phyloP scores from a whole-genome alignment of 495 filamentous ascomycete species.

The Cairneyella variabilis region DNA sequence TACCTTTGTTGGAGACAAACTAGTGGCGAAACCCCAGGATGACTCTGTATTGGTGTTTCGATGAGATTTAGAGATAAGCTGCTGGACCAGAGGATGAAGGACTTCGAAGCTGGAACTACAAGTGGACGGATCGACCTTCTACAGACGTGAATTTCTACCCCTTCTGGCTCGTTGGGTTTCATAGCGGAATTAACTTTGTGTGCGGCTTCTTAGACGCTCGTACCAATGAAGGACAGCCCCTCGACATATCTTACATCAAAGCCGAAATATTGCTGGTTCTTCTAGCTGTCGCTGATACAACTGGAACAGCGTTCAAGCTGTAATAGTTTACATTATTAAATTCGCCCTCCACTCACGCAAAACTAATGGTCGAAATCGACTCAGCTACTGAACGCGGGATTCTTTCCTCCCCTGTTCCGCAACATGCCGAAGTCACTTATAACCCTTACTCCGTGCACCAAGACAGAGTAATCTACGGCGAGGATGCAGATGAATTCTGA shows the following conservation, averaged over 20 bases:
- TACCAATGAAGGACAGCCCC: slow-evolving; percentile 38
- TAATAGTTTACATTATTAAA: slow-evolving; percentile 49
- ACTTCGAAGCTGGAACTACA: slow-evolving; percentile 27
- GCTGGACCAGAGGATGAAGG: slow-evolving; percentile 30
- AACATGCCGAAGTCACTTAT: slow-evolving; percentile 39
- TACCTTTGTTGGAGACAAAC: slow-evolving; percentile 48
- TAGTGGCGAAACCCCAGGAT: slow-evolving; percentile 52
- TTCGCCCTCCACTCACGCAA: slow-evolving; percentile 41
- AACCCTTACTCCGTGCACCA: slow-evolving; percentile 53
- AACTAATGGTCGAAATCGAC: slow-evolving; percentile 56
- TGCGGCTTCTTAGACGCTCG: slow-evolving; percentile 44
- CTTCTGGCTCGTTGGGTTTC: slow-evolving; percentile 26
- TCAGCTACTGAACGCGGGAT: slow-evolving; percentile 28
- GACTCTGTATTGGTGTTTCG: slow-evolving; percentile 45
- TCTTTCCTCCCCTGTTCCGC: slow-evolving; percentile 29
- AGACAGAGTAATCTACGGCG: slow-evolving; percentile 46
- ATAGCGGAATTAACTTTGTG: too few relatives aligned
- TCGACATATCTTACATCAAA: slow-evolving; percentile 47
- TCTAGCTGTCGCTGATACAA: slow-evolving; percentile 64
- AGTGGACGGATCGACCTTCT: slow-evolving; percentile 32
- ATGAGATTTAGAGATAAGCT: slow-evolving; percentile 44
- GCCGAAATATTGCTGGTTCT: slow-evolving; percentile 52
- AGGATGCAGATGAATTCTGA: slow-evolving; percentile 38
- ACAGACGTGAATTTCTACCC: slow-evolving; percentile 29
- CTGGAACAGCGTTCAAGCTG: slow-evolving; percentile 51